Base-by-base conservation (phyloP, 1,284 basidiomycete genomes). In the Volvariella surrecta region DNA sequence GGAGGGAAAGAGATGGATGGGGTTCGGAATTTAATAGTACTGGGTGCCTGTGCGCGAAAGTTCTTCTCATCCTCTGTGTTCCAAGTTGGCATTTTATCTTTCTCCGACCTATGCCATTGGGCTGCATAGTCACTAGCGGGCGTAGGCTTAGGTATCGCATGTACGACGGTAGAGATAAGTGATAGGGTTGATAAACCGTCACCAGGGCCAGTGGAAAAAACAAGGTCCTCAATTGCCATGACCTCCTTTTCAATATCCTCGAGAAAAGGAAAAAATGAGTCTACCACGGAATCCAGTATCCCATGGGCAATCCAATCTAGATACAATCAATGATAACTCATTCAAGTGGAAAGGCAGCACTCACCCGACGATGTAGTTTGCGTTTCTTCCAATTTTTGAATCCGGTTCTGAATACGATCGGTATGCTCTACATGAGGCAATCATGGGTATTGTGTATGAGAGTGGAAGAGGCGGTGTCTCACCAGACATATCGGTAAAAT, bases 221-320 rank as follows among this genome's bases (percentile, higher is more conserved):
- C 79, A 30, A 89, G 62, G 11, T 74, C 70, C 52, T 95, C 90
- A 41, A 96, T 79, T 19, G 79, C 79, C 45, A 79, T 72, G 0
- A 91, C 82, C 56, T 96, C 92, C 40, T 73, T 73, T 57, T 92
- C 91, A 37, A 97, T 83, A 46, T 83, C 83, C 43, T 84, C 75
- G 39, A 95, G 69, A 45, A 92, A 72, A 1, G 94, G 93, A 61
- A 93, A 91, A 64, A 96, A 96, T 1, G 90, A 82, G 58, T 98
- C 94, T 22, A 97, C 91, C 41, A 97, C 82, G 1, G 92, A 95
- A 58, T 97, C 94, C 56, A 97, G 71, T 42, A 97, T 73, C 13
- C 86, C 89, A 60, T 98, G 92, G 0, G 91, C 90, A 51, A 98
- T 91, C 92, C 92, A 97, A 58, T 95, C 91, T 89, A 57, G 38